Percentiles rank a stretch among this genome's conserved stretches.
phyloP scores from a whole-genome alignment of 306 rosid species.

The Parietaria judaica region DNA sequence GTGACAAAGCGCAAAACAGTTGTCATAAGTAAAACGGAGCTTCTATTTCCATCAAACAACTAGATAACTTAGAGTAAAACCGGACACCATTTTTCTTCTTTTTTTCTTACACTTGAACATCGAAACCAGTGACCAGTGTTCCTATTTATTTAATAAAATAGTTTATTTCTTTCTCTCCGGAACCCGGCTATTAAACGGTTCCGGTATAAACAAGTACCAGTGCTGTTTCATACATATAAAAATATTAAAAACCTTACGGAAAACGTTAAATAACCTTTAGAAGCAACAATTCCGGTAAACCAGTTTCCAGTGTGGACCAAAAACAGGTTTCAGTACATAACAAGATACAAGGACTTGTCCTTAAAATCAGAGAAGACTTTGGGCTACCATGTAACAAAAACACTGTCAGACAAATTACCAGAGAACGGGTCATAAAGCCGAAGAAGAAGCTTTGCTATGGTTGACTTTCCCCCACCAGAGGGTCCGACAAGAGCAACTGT shows the following conservation, averaged over 20 bases:
- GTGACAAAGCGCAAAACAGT: constrained; percentile 14
- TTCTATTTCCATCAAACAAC: not conserved
- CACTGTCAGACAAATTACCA: constrained; percentile 38
- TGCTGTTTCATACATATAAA: too few species aligned
- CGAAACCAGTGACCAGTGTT: too few species aligned
- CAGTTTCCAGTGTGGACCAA: not conserved
- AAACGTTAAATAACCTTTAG: too few species aligned
- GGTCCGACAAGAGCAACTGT: constrained; percentile 88
- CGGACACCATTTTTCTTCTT: too few species aligned
- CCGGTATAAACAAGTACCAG: too few species aligned
- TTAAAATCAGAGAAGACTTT: not conserved
- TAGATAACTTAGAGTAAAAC: not conserved
- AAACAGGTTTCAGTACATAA: not conserved
- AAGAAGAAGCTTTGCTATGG: constrained; percentile 68
- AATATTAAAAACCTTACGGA: too few species aligned
- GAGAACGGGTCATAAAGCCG: constrained; percentile 79
- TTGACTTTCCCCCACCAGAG: constrained; percentile 95
- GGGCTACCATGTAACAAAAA: constrained; percentile 3
- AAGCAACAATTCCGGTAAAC: too few species aligned
- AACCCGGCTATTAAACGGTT: too few species aligned
- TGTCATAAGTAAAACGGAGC: not conserved
- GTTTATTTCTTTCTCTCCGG: too few species aligned
- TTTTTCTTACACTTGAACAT: too few species aligned
- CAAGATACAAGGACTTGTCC: not conserved
- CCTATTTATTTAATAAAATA: too few species aligned